Conservation (phyloP, 441 rosid genomes). For the Raphanus hybrid region DNA sequence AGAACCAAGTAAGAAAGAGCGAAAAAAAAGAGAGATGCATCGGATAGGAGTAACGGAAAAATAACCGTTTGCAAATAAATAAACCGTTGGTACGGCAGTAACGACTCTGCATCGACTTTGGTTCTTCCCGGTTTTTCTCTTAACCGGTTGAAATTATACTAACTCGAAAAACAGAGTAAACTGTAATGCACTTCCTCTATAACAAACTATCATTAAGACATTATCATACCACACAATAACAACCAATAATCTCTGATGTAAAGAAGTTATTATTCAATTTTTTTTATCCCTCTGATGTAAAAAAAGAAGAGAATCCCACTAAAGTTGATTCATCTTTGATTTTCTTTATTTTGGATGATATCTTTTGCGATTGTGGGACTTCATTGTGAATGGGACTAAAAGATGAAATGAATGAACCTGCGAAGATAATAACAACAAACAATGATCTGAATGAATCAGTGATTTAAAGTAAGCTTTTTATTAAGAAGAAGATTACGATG, state of each 20-base stretch:
- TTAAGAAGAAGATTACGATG: conserved; percentile 7
- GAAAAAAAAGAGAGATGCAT: not conserved
- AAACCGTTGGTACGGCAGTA: not conserved
- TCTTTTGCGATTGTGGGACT: conserved; percentile 34
- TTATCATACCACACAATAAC: not conserved
- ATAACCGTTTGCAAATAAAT: not conserved
- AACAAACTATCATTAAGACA: conserved; percentile 12
- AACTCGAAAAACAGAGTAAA: conserved; percentile 13
- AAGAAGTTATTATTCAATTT: not conserved
- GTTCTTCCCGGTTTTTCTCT: not conserved
- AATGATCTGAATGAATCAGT: conserved; percentile 1
- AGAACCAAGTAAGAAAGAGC: not conserved
- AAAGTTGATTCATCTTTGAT: conserved; percentile 33
- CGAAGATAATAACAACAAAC: not conserved
- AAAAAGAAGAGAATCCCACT: conserved; percentile 45
- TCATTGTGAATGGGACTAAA: conserved; percentile 27
- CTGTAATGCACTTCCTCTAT: not conserved
- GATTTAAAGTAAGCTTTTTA: conserved; percentile 2
- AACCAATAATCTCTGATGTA: too few species aligned
- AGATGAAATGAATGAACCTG: conserved; percentile 15
- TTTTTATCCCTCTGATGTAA: conserved; percentile 18
- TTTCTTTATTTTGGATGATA: conserved; percentile 31
- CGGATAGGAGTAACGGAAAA: not conserved
- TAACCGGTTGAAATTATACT: not conserved
- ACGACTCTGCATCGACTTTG: not conserved